phyloP scores from a whole-genome alignment of 2,329 filamentous ascomycete genomes.

The Pyricularia pennisetigena region DNA sequence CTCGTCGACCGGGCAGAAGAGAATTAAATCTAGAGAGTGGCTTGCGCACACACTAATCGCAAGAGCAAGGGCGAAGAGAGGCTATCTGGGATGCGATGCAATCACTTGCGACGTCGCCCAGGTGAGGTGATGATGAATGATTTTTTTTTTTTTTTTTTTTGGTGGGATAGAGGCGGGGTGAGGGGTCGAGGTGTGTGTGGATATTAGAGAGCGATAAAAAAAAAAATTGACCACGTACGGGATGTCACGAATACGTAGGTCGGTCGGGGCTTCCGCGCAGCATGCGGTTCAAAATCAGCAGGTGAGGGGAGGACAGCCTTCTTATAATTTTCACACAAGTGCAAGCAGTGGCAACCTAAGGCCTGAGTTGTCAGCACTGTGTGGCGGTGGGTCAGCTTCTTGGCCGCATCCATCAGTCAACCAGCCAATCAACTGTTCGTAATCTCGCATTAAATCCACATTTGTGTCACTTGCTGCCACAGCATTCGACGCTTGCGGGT shows the following conservation, averaged over 20 bases:
- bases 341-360: slow-evolving; percentile 18
- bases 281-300: slow-evolving; percentile 25
- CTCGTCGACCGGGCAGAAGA: slow-evolving; percentile 3
- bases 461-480: slow-evolving; percentile 5
- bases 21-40: slow-evolving; percentile 7
- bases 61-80: background rate
- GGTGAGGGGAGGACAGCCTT: slow-evolving; percentile 42
- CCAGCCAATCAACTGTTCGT: slow-evolving; percentile 1
- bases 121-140: slow-evolving; percentile 13
- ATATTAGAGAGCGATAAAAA: slow-evolving; percentile 15
- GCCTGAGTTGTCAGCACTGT: slow-evolving; percentile 15
- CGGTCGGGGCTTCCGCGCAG: slow-evolving; percentile 47
- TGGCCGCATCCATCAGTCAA: background rate
- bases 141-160: slow-evolving; percentile 12
- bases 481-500: background rate
- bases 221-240: slow-evolving; percentile 33
- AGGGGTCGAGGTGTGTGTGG: slow-evolving; percentile 18
- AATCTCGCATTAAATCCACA: slow-evolving; percentile 1
- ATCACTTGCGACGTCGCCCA: background rate
- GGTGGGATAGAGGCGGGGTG: slow-evolving; percentile 15
- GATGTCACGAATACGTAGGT: slow-evolving; percentile 37
- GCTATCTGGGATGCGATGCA: background rate
- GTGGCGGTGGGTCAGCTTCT: slow-evolving; percentile 24
- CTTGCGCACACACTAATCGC: slow-evolving; percentile 8
- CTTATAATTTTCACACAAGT: slow-evolving; percentile 42